Base-by-base conservation (phyloP, 2,329 filamentous ascomycete genomes). In the Exophiala oligosperma region DNA sequence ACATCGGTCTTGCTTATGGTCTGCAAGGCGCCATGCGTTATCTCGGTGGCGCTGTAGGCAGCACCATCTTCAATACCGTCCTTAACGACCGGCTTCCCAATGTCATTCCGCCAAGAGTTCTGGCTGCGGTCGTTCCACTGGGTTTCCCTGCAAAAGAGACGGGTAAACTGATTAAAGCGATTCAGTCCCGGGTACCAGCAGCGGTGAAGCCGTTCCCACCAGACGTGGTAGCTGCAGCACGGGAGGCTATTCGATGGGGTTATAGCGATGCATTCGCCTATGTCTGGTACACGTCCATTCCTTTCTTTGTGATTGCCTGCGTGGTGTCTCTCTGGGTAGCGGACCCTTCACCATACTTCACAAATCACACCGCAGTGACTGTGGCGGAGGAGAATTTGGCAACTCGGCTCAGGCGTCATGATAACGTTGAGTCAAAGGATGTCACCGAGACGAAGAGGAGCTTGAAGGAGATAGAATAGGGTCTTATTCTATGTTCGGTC, bases 321-420 rank as follows among this genome's bases (percentile, higher is more conserved):
- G 49, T 51, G 14, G 49, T 23, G 11, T 51, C 49, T 24, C 32
- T 51, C 11, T 51, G 9, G 7, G 49, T 51, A 11, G 14, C 38
- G 49, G 49, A 51, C 23, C 49, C 49, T 40, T 51, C 49, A 26
- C 49, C 49, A 40, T 51, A 51, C 49, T 51, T 51, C 29, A 51
- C 49, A 9, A 51, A 51, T 21, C 49, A 51, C 24, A 51, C 49
- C 14, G 49, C 49, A 8, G 49, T 51, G n/a, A 21, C 9, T 8
- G 49, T 40, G 17, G 49, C 9, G 24, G 29, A 40, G 12, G 23
- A 37, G 12, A 38, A 23, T 1, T 7, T 40, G 37, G 28, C 4
- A 35, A 14, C 11, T 23, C 26, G 29, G 6, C 29, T 38, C 2
- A 51, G 28, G 23, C 49, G 23, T 40, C 28, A 23, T 7, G 2